Percentiles rank a stretch among this genome's conserved stretches.
phyloP scores from a whole-genome alignment of 257 asterid species.

The Schizonepeta tenuifolia region DNA sequence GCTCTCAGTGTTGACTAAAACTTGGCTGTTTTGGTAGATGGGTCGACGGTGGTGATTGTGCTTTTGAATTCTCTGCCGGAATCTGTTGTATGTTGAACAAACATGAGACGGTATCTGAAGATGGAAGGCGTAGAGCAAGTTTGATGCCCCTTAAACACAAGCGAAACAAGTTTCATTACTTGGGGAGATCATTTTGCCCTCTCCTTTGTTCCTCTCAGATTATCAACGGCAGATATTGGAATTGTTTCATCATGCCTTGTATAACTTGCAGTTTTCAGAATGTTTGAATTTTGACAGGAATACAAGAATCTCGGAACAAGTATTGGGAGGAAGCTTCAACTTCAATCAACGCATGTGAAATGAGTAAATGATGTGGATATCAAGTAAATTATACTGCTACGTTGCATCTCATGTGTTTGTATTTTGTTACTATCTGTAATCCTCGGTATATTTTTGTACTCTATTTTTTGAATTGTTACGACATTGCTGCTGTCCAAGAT shows the following conservation, averaged over 20 bases:
- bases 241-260: no score
- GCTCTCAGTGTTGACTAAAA: not conserved
- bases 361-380: not conserved
- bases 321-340: not conserved
- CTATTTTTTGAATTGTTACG: not conserved
- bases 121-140: not conserved
- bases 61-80: slow-evolving; percentile 6
- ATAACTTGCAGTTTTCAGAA: no score
- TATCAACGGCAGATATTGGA: no score
- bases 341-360: not conserved
- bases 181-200: not conserved
- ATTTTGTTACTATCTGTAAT: not conserved
- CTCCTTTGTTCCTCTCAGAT: no score
- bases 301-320: not conserved
- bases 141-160: not conserved
- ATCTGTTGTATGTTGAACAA: not conserved
- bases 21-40: slow-evolving; percentile 7
- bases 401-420: not conserved
- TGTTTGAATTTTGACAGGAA: no score
- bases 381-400: not conserved
- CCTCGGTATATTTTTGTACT: not conserved
- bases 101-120: not conserved
- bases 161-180: not conserved
- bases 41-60: not conserved
- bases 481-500: not conserved